Evolutionary conservation across 768 basidiomycete genomes (phyloP).

Genomic region (Lanmaoa rubissima): DNA sequence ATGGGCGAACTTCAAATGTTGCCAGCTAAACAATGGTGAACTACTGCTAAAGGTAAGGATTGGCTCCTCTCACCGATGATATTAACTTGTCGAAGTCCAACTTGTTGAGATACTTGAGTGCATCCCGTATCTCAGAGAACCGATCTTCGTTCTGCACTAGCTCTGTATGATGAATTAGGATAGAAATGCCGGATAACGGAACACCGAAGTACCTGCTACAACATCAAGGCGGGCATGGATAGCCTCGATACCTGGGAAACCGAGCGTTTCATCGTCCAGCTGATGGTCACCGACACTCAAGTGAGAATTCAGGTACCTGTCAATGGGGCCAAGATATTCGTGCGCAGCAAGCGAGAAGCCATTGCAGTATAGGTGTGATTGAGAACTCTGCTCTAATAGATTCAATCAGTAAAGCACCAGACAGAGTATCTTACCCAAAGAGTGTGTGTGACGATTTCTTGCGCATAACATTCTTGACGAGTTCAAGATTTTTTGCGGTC

Average conservation of each 20-base stretch:
- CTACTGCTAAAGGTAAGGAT: not conserved
- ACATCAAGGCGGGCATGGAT: constrained; percentile 84
- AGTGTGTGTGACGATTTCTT: constrained; percentile 73
- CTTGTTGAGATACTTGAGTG: constrained; percentile 69
- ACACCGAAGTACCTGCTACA: constrained; percentile 60
- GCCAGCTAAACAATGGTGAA: constrained; percentile 49
- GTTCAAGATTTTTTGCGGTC: constrained; percentile 83
- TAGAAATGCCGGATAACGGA: not conserved
- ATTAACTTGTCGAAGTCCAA: constrained; percentile 90
- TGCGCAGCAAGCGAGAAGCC: constrained; percentile 77
- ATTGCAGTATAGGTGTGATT: constrained; percentile 90
- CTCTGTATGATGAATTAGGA: constrained; percentile 42
- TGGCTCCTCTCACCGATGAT: constrained; percentile 46
- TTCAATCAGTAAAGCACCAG: not conserved
- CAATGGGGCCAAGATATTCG: constrained; percentile 79
- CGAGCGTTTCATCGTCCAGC: not conserved
- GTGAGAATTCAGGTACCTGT: constrained; percentile 46
- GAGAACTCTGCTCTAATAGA: constrained; percentile 45
- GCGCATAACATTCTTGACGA: constrained; percentile 71
- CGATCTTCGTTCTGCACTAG: constrained; percentile 73
- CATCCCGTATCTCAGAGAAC: constrained; percentile 65
- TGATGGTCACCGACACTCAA: not conserved
- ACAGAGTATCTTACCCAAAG: constrained; percentile 55
- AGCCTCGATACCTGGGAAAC: constrained; percentile 36
- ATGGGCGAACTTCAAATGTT: constrained; percentile 55